A percentile compares a stretch with the other conserved stretches of the same genome.
Conservation (phyloP, 305 asterid species). For the Fraxinus albicans region DNA sequence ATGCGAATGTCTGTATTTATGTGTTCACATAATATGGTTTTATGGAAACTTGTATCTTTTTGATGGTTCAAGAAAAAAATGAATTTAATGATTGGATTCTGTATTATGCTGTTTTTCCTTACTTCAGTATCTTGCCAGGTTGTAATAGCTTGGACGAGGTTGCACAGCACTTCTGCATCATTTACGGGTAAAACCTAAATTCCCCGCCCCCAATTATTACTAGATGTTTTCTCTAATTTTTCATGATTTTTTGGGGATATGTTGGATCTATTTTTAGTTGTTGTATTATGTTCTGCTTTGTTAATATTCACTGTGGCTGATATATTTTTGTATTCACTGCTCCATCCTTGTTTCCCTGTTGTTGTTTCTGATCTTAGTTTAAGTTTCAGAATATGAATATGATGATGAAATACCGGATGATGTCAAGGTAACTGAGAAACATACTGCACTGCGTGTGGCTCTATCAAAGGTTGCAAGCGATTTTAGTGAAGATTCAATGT, state of each 20-base stretch:
- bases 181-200: conserved; percentile 35
- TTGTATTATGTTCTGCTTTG: not conserved
- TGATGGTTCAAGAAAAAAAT: not conserved
- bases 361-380: conserved; percentile 37
- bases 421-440: conserved; percentile 57
- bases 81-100: not conserved
- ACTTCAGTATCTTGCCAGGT: conserved; percentile 32
- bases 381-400: conserved; percentile 49
- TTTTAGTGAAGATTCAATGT: conserved; percentile 78
- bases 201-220: not conserved
- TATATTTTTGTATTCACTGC: not conserved
- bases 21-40: not conserved
- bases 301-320: not conserved
- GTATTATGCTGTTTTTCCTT: not conserved
- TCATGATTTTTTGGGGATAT: not conserved
- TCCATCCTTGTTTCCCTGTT: not conserved
- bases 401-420: conserved; percentile 65
- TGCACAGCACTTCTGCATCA: conserved; percentile 32
- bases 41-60: not conserved
- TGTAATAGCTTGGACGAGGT: conserved; percentile 43
- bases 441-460: conserved; percentile 69
- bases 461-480: conserved; percentile 66
- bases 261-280: not conserved
- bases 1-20: not conserved
- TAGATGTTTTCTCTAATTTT: not conserved